Evolutionary conservation across 1,284 basidiomycete genomes (phyloP).

Genomic region (Sparassis latifolia): DNA sequence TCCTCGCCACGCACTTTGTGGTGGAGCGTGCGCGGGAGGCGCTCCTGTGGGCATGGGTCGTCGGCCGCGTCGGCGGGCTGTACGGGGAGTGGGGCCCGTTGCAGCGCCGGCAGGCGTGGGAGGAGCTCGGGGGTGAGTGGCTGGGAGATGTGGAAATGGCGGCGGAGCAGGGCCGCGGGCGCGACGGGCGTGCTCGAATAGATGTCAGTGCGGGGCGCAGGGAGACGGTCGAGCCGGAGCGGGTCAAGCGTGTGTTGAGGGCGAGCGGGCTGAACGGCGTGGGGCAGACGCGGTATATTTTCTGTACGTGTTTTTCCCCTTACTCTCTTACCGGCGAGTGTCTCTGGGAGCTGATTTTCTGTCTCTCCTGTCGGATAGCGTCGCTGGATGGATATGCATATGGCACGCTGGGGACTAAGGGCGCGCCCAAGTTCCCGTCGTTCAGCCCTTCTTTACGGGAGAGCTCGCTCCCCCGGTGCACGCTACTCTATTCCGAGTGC

Average conservation of each 20-base stretch:
- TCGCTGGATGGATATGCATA: slow-evolving; percentile 26
- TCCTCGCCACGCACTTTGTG: slow-evolving; percentile 29
- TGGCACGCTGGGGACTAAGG: slow-evolving; percentile 10
- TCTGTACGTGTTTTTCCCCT: slow-evolving; percentile 14
- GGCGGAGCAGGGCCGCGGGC: not conserved
- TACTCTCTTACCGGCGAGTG: not conserved
- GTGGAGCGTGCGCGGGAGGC: slow-evolving; percentile 37
- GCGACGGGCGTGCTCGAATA: slow-evolving; percentile 9
- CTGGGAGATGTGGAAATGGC: slow-evolving; percentile 5
- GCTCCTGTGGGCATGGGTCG: slow-evolving; percentile 35
- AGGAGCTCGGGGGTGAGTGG: slow-evolving; percentile 24
- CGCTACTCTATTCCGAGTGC: slow-evolving; percentile 17
- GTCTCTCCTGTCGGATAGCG: slow-evolving; percentile 8
- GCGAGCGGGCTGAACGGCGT: slow-evolving; percentile 13
- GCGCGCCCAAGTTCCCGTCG: slow-evolving; percentile 12
- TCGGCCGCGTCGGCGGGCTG: slow-evolving; percentile 26
- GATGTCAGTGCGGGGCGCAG: slow-evolving; percentile 12
- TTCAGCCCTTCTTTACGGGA: slow-evolving; percentile 6
- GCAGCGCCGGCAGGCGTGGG: slow-evolving; percentile 27
- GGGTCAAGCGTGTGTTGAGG: slow-evolving; percentile 12
- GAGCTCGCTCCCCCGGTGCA: slow-evolving; percentile 10
- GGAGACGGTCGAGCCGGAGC: slow-evolving; percentile 14
- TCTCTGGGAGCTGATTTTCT: not conserved
- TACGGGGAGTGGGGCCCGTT: slow-evolving; percentile 23
- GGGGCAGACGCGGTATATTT: slow-evolving; percentile 19